These are phyloP conservation scores for Russula brevipes DNA, from an alignment of 768 basidiomycete species.

Conservation along the genomic window DNA sequence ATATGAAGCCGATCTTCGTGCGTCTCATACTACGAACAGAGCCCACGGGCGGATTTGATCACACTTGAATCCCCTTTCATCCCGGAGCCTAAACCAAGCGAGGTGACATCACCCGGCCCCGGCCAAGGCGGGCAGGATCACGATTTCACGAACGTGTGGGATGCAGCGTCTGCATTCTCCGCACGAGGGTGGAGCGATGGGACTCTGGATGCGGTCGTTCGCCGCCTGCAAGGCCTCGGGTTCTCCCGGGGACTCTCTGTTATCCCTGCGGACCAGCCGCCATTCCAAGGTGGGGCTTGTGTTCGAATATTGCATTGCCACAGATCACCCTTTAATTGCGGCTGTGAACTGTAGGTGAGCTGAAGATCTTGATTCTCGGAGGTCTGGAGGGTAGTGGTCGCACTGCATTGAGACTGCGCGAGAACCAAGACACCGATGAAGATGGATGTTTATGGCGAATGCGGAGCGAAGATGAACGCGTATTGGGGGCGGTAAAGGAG, in stretches of 20 bases:
- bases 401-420: slow-evolving; percentile 52
- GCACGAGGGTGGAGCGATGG: slow-evolving; percentile 66
- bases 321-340: neutral
- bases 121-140: slow-evolving; percentile 24
- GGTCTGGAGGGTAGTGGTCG: slow-evolving; percentile 18
- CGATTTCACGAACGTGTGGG: slow-evolving; percentile 60
- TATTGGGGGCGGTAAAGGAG: slow-evolving; percentile 44
- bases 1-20: neutral
- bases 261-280: slow-evolving; percentile 48
- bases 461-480: slow-evolving; percentile 44
- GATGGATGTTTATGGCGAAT: slow-evolving; percentile 70
- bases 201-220: slow-evolving; percentile 49
- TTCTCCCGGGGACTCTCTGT: slow-evolving; percentile 39
- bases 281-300: slow-evolving; percentile 51
- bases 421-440: slow-evolving; percentile 46
- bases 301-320: neutral
- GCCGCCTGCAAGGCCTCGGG: slow-evolving; percentile 47
- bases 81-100: slow-evolving; percentile 36
- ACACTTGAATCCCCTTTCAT: slow-evolving; percentile 69
- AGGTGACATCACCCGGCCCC: slow-evolving; percentile 6
- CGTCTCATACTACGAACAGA: slow-evolving; percentile 27
- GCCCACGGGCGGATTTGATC: slow-evolving; percentile 53
- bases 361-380: slow-evolving; percentile 51
- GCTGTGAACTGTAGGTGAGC: slow-evolving; percentile 46
- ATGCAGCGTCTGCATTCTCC: slow-evolving; percentile 38